Conservation (phyloP, 163 green algal species). For the Chlamydomonas reinhardtii region DNA sequence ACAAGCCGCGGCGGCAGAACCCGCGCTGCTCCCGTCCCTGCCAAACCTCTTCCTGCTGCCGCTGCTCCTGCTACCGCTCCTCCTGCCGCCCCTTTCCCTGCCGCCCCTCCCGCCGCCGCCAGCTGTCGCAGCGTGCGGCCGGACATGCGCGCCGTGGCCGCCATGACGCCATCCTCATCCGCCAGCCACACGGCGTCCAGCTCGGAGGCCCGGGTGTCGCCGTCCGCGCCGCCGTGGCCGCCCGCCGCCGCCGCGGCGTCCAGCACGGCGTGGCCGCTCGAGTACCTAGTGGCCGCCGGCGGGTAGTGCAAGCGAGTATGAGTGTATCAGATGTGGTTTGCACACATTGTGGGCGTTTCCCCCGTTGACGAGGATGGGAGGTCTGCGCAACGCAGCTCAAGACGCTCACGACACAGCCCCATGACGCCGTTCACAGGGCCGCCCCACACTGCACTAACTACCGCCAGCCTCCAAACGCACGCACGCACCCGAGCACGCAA, state of each 20-base stretch:
- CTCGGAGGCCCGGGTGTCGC: background rate
- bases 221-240: background rate
- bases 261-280: background rate
- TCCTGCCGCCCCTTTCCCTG: background rate
- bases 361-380: no score
- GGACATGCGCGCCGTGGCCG: constrained; percentile 21
- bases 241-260: background rate
- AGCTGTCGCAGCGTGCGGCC: constrained; percentile 50
- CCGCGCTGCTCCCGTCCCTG: no score
- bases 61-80: background rate
- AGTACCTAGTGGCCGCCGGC: background rate
- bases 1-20: background rate
- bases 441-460: no score
- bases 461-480: no score
- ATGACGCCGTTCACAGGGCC: no score
- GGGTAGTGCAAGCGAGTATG: no score
- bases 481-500: no score
- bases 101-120: background rate
- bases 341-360: no score
- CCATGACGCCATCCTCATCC: constrained; percentile 32
- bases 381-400: no score
- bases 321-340: no score
- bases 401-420: no score
- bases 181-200: constrained; percentile 9
- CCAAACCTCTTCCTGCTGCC: background rate